Base-by-base conservation (phyloP, 2,329 filamentous ascomycete genomes). In the Claviceps citrina region DNA sequence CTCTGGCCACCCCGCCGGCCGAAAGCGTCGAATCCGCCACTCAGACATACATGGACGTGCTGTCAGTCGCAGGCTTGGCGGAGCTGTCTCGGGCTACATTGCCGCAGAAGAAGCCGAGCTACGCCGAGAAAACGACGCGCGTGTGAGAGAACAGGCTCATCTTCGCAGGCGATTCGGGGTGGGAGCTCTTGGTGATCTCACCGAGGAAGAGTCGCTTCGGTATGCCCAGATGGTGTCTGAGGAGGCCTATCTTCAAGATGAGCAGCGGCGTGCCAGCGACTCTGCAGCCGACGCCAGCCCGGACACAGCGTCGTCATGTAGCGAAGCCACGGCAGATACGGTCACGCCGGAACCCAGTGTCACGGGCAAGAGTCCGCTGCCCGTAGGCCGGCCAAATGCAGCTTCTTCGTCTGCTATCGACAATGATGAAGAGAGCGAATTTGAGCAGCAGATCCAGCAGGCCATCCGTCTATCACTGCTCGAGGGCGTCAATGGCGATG, bases 121-220 rank as follows among this genome's bases (percentile, higher is more conserved):
- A 41, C 78, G 81, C 41, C 71, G 71, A 7, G 84, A 93, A 52
- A 76, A 79, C 49, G 65, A 78, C 25, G 70, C 75, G 32, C 72
- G 75, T 30, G 68, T 69, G 19, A 78, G 78, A 41, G 80, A 93
- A 52, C 68, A 76, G 40, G 71, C 76, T 13, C 76, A 78, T 19
- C 66, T 96, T 20, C 80, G 76, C 27, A 78, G 75, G 24, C 76
- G 89, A 27, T 98, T 94, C 52, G 91, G 91, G 5, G 76, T 91
- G 2, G 84, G 86, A 26, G 57, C 58, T 0, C 61, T 95, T 1
- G 72, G 66, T 3, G 75, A 76, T 22, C 55, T 81, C 44, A 79
- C 67, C 2, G 77, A 81, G 47, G 75, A 80, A 49, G 77, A 81
- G 51, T 71, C 76, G 15, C 46, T 81, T 16, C 66, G 63, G 26